Evolutionary conservation across 495 filamentous ascomycete species (phyloP), one percentile per base, ranked within the genome.

Genomic region (Neurospora sp.): DNA sequence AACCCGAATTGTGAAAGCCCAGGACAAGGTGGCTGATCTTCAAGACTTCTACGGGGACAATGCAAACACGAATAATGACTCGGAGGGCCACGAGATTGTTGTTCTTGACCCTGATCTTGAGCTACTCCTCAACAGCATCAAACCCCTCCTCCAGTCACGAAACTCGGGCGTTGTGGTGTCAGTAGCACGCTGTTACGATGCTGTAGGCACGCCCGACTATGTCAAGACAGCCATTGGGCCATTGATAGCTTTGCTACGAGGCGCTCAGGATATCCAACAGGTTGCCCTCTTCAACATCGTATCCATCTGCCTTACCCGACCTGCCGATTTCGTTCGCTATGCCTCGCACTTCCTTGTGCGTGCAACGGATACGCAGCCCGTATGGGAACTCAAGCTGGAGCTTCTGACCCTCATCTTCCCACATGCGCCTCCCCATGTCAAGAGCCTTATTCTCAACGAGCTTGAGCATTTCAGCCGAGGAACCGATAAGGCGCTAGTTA

Each of bases 281-380:
- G 88, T 97, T 71, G 94, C 92, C 9, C 87, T 99, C 8, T 92
- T 94, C 83, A 98, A 98, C 79, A 95, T 99, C 73, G 93, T 98
- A 69, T 90, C 92, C 44, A 92, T 98, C 65, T 93, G 91, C 74
- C 83, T 98, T 35, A 83, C 83, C 18, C 83, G 87, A 31, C 92
- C 96, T 0, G 85, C 89, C 65, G 86, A 89, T 8, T 98, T 99
- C 78, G 91, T 93, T 41, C 90, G 87, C 79, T 94, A 97, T 77
- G 87, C 89, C 8, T 90, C 91, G 8, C 96, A 96, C 79, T 98
- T 98, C 78, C 87, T 98, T 38, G 86, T 98, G 37, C 90, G 90
- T 68, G 86, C 90, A 69, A 91, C 89, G 3, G 96, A 99, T 76
- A 85, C 93, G n/a, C 87, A 91, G 38, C 88, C 92, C 53, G 89